Percentiles rank a stretch among this genome's conserved stretches.
These are phyloP conservation scores for Mortierella antarctica DNA, from an alignment of 192 early-diverging fungal species.

Conservation along the genomic window DNA sequence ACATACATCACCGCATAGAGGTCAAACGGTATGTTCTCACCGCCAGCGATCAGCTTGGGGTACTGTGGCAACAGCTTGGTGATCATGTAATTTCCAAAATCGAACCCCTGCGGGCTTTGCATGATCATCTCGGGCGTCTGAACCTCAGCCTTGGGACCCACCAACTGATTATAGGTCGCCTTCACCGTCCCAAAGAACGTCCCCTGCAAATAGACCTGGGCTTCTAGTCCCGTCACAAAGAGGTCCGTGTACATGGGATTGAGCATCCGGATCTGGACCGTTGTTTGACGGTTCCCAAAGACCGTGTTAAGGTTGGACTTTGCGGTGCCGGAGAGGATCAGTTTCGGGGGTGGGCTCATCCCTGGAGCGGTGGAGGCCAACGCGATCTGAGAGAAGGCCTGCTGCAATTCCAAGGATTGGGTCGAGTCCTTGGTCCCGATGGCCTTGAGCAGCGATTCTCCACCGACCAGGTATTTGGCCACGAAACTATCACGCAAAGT, in stretches of 20 bases:
- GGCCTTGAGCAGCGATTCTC: slow-evolving; percentile 36
- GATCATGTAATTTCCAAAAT: slow-evolving; percentile 38
- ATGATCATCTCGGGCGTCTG: slow-evolving; percentile 25
- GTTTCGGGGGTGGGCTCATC: slow-evolving; percentile 22
- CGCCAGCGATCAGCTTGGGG: slow-evolving; percentile 34
- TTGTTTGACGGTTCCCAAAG: slow-evolving; percentile 31
- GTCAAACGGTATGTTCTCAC: slow-evolving; percentile 47
- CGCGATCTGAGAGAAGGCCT: slow-evolving; percentile 31
- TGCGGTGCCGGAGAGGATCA: slow-evolving; percentile 35
- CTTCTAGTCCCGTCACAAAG: slow-evolving; percentile 20
- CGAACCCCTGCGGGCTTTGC: slow-evolving; percentile 36
- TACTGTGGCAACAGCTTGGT: slow-evolving; percentile 33
- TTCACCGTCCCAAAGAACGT: slow-evolving; percentile 41
- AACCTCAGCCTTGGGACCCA: slow-evolving; percentile 20
- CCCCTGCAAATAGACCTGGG: slow-evolving; percentile 38
- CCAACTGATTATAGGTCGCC: slow-evolving; percentile 24
- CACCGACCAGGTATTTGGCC: slow-evolving; percentile 31
- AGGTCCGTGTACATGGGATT: slow-evolving; percentile 46
- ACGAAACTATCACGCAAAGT: slow-evolving; percentile 47
- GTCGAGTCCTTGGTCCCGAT: slow-evolving; percentile 34
- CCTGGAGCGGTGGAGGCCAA: slow-evolving; percentile 28
- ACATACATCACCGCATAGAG: slow-evolving; percentile 32
- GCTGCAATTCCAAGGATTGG: slow-evolving; percentile 25
- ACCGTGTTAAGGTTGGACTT: slow-evolving; percentile 24
- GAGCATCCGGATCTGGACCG: slow-evolving; percentile 28